Evolutionary conservation across 441 rosid species (phyloP), one percentile per base, ranked within the genome.

Genomic region (Eutrema salsugineum): DNA sequence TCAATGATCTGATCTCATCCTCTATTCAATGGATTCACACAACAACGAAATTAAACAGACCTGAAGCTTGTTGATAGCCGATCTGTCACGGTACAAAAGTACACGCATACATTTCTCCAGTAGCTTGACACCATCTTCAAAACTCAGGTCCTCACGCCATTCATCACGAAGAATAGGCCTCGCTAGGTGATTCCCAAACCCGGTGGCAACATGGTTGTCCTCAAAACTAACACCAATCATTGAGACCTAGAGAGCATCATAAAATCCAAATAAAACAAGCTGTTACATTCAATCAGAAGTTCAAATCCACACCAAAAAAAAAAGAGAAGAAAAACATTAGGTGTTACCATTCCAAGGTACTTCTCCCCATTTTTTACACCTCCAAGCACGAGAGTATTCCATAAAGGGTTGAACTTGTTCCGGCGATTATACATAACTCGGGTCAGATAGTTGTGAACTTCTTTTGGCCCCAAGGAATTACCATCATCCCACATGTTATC

Each of bases 401-500:
- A 90, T 59, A 93, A 63, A 19, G 98, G 98, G 62, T 93, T 81
- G 72, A 93, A 90, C 78, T 93, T 93, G 83, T 90, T 93, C 48
- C 95, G 89, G 76, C 97, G 84, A 73, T 88, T 90, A 49, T 93
- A 93, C 98, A 93, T 90, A 58, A 93, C 86, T 48, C 97, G 80
- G 8, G 93, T 93, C 79, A 93, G 81, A 73, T 90, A 93, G 83
- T 76, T 93, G 82, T 88, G 98, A 79, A 93, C 87, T 86, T 93
- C 97, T 79, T 93, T 93, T 11, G 98, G 98, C 65, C 97, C 98
- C 82, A 88, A 78, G 54, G 98, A 90, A 82, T 93, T 90, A 11
- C 95, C 93, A 73, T 93, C 98, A 81, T 93, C 98, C 98, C 98
- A 90, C 98, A 93, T 90, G 51, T 88, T 87, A 85, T 93, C 98